A percentile compares a stretch with the other conserved stretches of the same genome.
Conservation (phyloP, 331 rosid genomes). For the Quercus lobata region DNA sequence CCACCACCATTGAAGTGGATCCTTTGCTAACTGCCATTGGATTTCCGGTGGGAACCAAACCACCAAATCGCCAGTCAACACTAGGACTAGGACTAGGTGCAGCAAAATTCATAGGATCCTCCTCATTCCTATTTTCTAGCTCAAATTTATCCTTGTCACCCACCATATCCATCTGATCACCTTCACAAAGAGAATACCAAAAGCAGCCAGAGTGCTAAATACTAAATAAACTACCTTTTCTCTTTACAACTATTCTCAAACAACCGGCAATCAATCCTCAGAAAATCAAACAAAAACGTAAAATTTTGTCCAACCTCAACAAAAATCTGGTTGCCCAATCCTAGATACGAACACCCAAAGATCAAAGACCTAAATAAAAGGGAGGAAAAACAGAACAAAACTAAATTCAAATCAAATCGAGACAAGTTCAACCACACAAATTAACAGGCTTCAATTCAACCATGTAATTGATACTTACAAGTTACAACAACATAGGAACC, state of each 20-base stretch:
- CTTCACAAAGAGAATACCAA: constrained; percentile 28
- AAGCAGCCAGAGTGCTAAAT: constrained; percentile 29
- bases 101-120: constrained; percentile 58
- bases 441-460: constrained; percentile 20
- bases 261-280: constrained; percentile 15
- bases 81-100: constrained; percentile 6
- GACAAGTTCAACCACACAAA: not conserved
- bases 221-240: not conserved
- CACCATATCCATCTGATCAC: constrained; percentile 55
- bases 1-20: constrained; percentile 71
- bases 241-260: constrained; percentile 4
- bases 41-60: constrained; percentile 50
- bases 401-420: constrained; percentile 11
- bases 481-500: constrained; percentile 10
- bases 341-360: not conserved
- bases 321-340: constrained; percentile 12
- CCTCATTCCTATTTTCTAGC: constrained; percentile 52
- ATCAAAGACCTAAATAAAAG: constrained; percentile 8
- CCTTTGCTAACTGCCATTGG: constrained; percentile 45
- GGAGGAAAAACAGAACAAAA: not conserved
- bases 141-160: constrained; percentile 64
- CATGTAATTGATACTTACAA: constrained; percentile 7
- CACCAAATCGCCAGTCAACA: constrained; percentile 81
- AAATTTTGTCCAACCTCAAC: constrained; percentile 9
- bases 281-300: constrained; percentile 14